Evolutionary conservation across 2,329 filamentous ascomycete species (phyloP).

Genomic region (Exophiala sp.): DNA sequence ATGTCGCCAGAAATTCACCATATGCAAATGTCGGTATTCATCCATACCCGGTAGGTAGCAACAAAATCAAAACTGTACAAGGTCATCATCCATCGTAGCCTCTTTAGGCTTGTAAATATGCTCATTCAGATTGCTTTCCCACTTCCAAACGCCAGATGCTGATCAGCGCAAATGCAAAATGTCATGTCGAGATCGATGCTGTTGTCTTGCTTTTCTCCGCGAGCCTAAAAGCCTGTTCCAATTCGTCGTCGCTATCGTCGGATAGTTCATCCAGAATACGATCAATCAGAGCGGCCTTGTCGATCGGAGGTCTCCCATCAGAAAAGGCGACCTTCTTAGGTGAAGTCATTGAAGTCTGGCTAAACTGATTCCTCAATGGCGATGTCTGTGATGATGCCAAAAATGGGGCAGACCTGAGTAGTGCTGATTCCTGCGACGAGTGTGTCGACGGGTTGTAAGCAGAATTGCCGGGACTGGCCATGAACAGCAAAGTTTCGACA

Average conservation of each 20-base stretch:
- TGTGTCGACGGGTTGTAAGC: slow-evolving; percentile 40
- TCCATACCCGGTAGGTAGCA: neutral
- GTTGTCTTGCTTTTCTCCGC: slow-evolving; percentile 17
- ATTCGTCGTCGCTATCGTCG: slow-evolving; percentile 35
- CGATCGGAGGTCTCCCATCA: slow-evolving; percentile 13
- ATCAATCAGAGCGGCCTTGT: slow-evolving; percentile 30
- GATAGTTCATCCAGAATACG: slow-evolving; percentile 32
- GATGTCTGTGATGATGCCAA: slow-evolving; percentile 24
- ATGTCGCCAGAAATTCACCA: neutral
- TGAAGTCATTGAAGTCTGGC: slow-evolving; percentile 22
- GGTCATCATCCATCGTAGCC: slow-evolving; percentile 19
- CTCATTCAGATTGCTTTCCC: neutral
- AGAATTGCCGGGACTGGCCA: slow-evolving; percentile 50
- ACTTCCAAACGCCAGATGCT: slow-evolving; percentile 1
- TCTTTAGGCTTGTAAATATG: slow-evolving; percentile 1
- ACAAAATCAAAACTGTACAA: slow-evolving; percentile 9
- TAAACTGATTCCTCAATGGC: slow-evolving; percentile 23
- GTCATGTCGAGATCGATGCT: slow-evolving; percentile 14
- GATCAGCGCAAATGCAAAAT: neutral
- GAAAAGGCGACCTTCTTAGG: slow-evolving; percentile 28
- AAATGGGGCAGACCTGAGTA: slow-evolving; percentile 13
- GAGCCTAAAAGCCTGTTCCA: slow-evolving; percentile 24
- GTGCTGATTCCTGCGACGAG: slow-evolving; percentile 26
- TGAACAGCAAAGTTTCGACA: slow-evolving; percentile 49
- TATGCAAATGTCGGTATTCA: neutral